Conservation (phyloP, 345 rosid species). For the Firmiana major region DNA sequence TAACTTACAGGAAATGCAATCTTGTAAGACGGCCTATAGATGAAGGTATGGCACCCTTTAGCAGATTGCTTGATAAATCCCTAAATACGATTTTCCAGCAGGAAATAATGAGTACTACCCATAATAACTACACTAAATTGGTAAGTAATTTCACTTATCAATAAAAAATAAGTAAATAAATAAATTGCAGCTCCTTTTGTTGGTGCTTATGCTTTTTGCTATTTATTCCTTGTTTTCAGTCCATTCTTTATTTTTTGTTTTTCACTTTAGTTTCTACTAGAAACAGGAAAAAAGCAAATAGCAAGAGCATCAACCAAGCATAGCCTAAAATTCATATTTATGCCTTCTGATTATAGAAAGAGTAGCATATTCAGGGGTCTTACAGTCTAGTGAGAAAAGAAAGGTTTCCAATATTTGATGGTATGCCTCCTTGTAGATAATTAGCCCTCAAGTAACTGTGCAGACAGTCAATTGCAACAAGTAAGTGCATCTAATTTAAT, state of each 20-base stretch:
- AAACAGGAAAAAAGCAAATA: too few species aligned
- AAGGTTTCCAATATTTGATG: constrained; percentile 76
- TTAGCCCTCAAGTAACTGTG: constrained; percentile 83
- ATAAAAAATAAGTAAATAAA: background rate
- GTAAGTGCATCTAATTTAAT: background rate
- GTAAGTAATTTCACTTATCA: background rate
- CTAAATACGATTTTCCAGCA: constrained; percentile 32
- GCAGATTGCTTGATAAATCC: constrained; percentile 88
- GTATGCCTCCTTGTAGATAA: constrained; percentile 90
- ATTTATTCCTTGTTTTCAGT: too few species aligned
- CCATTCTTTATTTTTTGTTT: too few species aligned
- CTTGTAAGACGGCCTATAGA: constrained; percentile 66
- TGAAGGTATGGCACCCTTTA: constrained; percentile 87
- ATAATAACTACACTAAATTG: background rate
- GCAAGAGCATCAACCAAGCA: too few species aligned
- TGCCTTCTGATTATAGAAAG: background rate
- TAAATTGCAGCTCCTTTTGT: background rate
- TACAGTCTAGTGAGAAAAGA: constrained; percentile 73
- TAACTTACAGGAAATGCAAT: constrained; percentile 66
- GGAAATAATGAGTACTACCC: background rate
- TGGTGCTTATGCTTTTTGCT: too few species aligned
- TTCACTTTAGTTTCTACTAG: too few species aligned
- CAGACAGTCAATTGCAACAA: constrained; percentile 9
- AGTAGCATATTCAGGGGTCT: constrained; percentile 16
- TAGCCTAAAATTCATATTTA: background rate